These are phyloP conservation scores for Orobanche coerulescens DNA, from an alignment of 257 asterid genomes.

Conservation along the genomic window DNA sequence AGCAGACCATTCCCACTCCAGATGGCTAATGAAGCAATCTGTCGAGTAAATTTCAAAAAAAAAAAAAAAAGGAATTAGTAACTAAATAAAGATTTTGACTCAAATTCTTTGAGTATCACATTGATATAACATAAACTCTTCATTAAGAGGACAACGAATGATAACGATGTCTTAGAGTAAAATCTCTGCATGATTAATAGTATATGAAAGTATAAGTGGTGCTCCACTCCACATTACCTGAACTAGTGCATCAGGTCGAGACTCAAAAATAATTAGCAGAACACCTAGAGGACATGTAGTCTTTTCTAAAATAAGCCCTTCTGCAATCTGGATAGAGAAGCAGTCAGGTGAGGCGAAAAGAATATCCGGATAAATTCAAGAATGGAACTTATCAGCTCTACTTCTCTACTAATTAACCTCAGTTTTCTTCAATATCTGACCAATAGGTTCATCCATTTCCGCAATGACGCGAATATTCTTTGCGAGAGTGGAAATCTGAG, in stretches of 20 bases:
- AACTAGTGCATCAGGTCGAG: constrained; percentile 85
- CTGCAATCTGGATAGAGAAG: constrained; percentile 52
- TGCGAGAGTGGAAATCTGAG: constrained; percentile 49
- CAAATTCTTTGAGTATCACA: not conserved
- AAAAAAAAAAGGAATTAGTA: not conserved
- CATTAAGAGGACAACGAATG: not conserved
- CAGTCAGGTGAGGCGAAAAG: not conserved
- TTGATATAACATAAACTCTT: not conserved
- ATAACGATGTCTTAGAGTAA: too few relatives aligned
- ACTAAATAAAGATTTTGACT: too few relatives aligned
- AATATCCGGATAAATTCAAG: not conserved
- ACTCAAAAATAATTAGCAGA: constrained; percentile 69
- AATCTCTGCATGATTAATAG: not conserved
- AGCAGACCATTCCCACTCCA: constrained; percentile 82
- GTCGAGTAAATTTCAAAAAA: not conserved
- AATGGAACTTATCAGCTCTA: not conserved
- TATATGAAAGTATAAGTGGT: not conserved
- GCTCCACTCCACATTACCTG: constrained; percentile 38
- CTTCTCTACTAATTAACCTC: constrained; percentile 42
- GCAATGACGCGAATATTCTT: constrained; percentile 63
- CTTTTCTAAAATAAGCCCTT: constrained; percentile 66
- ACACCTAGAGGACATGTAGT: constrained; percentile 69
- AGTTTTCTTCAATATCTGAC: constrained; percentile 57
- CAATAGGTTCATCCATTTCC: constrained; percentile 79
- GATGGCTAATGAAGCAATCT: constrained; percentile 86